Evolutionary conservation across 768 basidiomycete species (phyloP), one percentile per base, ranked within the genome.

Genomic region (Russula ochroleuca): DNA sequence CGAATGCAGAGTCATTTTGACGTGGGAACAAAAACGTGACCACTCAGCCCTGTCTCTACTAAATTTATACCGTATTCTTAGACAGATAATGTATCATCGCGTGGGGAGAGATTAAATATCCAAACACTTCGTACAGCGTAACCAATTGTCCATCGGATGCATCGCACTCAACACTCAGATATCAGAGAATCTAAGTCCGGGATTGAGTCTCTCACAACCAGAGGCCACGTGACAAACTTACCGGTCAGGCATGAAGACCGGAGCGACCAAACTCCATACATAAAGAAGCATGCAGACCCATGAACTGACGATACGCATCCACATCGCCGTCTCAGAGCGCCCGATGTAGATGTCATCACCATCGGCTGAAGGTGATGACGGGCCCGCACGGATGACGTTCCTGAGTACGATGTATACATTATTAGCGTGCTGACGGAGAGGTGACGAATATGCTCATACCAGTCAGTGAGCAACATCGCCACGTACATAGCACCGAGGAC

Each of bases 401-500:
- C 90, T 91, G 62, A 2, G n/a, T 15, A 64, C 13, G 38, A 61
- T 28, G 50, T 59, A 9, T 59, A 31, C 33, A 28, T 25, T 25
- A 57, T 40, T n/a, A 28, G 49, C 31, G 21, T 37, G 25, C 23
- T 55, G 57, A 59, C 33, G 38, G 19, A 58, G 54, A 58, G 33
- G 62, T 17, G 63, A 62, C 49, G n/a, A n/a, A 43, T 1, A 28
- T 21, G 25, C 41, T 79, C 91, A 62, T 73, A 95, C 96, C 97
- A 98, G 75, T 99, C 96, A 1, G 96, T 99, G 59, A 99, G 75
- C 15, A 99, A 79, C 84, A 97, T 95, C 7, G 92, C 94, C 28
- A 98, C 94, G 75, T 99, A 99, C 97, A 98, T 98, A 15, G 94
- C 81, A 33, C 86, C 97, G 69, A 98, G 88, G 50, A 90, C 85